A percentile compares a stretch with the other conserved stretches of the same genome.
These are phyloP conservation scores for Diaporthe amygdali DNA, from an alignment of 2,329 filamentous ascomycete species.

Conservation along the genomic window DNA sequence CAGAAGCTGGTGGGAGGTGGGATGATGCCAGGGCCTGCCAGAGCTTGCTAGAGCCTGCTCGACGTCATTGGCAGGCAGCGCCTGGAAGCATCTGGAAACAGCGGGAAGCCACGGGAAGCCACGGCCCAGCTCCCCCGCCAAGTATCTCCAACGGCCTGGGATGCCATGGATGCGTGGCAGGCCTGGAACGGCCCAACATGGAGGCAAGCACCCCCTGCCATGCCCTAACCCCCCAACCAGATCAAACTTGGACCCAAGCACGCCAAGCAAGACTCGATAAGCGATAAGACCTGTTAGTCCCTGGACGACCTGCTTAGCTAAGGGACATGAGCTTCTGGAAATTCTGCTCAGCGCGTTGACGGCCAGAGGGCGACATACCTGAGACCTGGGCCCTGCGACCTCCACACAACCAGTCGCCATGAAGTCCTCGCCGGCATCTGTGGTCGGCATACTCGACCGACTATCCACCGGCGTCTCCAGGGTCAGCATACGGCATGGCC, in stretches of 20 bases:
- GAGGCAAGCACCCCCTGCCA: background rate
- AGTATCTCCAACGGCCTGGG: background rate
- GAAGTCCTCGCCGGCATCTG: conserved; percentile 40
- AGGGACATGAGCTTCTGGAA: conserved; percentile 7
- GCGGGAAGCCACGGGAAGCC: conserved; percentile 2
- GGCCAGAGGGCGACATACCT: conserved; percentile 27
- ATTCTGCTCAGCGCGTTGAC: conserved; percentile 22
- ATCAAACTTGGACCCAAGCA: background rate
- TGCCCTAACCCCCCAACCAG: background rate
- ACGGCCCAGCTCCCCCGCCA: background rate
- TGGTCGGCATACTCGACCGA: conserved; percentile 33
- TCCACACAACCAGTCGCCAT: conserved; percentile 39
- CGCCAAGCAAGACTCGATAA: background rate
- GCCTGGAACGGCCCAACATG: background rate
- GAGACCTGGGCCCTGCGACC: conserved; percentile 31
- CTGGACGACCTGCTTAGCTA: conserved; percentile 18
- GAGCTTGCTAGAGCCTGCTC: background rate
- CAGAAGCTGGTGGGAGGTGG: background rate
- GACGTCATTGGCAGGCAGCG: conserved; percentile 22
- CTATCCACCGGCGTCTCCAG: conserved; percentile 47
- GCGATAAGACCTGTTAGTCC: background rate
- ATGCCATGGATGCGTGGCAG: background rate
- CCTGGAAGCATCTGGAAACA: conserved; percentile 21
- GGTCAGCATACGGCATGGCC: conserved; percentile 47
- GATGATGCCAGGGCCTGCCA: conserved; percentile 6